Evolutionary conservation across 768 basidiomycete genomes (phyloP), one percentile per base, ranked within the genome.

Genomic region (Pholiota conissans): DNA sequence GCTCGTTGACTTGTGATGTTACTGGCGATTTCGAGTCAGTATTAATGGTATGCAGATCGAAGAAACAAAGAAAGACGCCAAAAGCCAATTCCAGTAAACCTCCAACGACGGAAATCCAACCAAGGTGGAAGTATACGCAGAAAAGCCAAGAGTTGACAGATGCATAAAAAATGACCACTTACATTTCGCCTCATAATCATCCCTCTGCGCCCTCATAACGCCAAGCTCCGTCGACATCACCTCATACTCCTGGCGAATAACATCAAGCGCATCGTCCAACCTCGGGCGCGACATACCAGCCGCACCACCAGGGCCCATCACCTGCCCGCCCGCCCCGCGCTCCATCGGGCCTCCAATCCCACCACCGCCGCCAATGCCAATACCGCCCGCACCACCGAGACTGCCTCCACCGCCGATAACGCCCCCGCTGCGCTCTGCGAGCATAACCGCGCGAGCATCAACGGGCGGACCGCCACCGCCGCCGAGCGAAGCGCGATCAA

Each of bases 181-280:
- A 95, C 96, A 84, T 81, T 94, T 95, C 5, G 77, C 79, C 74
- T 98, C 95, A 69, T 87, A 91, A 56, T 98, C 96, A 63, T 97
- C 95, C 49, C 91, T 78, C 73, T 96, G 91, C 28, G 76, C 79
- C 55, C 92, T 83, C 64, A 90, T 77, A 9, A 81, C 66, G n/a
- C 73, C 76, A 49, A 90, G 74, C 67, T 97, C 94, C 47, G 79
- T 74, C 8, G 84, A 74, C 58, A 95, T 75, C 55, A 76, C 76
- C 50, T 97, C 94, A 67, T 93, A 95, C 75, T 98, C 95, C 53
- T 85, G 84, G 61, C 88, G 82, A 65, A 97, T 86, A 57, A 79
- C 77, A 46, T 95, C 94, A 60, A 98, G 83, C 22, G 87, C 81
- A 56, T 95, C 93, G 52, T 84, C 84, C 60, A 95, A 74, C 48